These are phyloP conservation scores for Brettanomyces bruxellensis DNA, from an alignment of 805 yeast genomes.

Conservation along the genomic window DNA sequence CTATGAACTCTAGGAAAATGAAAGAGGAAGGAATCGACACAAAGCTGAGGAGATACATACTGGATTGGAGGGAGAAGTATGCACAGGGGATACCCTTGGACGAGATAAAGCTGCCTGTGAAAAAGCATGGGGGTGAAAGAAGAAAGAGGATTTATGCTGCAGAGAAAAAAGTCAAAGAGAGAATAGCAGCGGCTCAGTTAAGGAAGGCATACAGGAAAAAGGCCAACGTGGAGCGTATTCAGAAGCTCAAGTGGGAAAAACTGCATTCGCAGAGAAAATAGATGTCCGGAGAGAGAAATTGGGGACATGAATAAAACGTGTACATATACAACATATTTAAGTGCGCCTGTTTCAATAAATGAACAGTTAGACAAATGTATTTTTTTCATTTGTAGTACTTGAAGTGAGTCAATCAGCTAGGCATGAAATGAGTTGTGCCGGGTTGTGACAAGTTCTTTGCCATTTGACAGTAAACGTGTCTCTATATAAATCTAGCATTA, in stretches of 20 bases:
- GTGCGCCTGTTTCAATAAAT: not conserved
- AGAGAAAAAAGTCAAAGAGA: slow-evolving; percentile 45
- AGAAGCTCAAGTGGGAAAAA: slow-evolving; percentile 16
- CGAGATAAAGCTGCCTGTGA: slow-evolving; percentile 50
- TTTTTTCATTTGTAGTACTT: too few species aligned
- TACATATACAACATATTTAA: not conserved
- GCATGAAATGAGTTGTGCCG: too few species aligned
- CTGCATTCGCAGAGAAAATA: slow-evolving; percentile 9
- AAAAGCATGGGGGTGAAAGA: slow-evolving; percentile 86
- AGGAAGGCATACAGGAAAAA: slow-evolving; percentile 19
- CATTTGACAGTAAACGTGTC: too few species aligned
- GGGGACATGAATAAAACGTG: not conserved
- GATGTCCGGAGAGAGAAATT: not conserved
- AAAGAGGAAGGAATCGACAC: slow-evolving; percentile 73
- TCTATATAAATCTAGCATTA: not conserved
- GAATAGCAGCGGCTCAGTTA: slow-evolving; percentile 28
- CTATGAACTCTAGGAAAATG: slow-evolving; percentile 43
- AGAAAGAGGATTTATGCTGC: slow-evolving; percentile 61
- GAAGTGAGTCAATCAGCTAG: too few species aligned
- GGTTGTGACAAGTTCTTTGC: too few species aligned
- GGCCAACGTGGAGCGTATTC: slow-evolving; percentile 7
- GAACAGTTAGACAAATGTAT: not conserved
- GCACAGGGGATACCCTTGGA: slow-evolving; percentile 42
- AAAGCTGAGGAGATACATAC: slow-evolving; percentile 60
- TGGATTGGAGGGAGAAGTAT: slow-evolving; percentile 63